phyloP scores from a whole-genome alignment of 2,329 filamentous ascomycete species.

The Fusarium phyllophilum region DNA sequence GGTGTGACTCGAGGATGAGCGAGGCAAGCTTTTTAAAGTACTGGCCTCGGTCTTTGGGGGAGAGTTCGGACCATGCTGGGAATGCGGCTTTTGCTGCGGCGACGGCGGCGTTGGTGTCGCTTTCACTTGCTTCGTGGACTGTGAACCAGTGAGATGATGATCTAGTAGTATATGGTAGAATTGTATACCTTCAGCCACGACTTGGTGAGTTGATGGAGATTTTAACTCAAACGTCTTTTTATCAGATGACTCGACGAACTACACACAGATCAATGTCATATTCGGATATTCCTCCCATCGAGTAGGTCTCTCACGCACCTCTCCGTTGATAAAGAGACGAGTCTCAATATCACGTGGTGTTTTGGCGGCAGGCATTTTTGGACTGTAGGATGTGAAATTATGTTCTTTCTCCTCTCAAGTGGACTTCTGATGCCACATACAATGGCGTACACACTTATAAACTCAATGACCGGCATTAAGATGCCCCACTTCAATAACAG shows the following conservation, averaged over 20 bases:
- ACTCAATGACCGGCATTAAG: neutral
- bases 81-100: conserved; percentile 60
- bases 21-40: conserved; percentile 57
- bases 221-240: neutral
- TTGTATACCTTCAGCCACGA: neutral
- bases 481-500: neutral
- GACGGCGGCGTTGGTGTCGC: conserved; percentile 60
- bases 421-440: neutral
- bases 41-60: conserved; percentile 51
- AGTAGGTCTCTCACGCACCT: neutral
- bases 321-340: neutral
- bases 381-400: neutral
- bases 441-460: neutral
- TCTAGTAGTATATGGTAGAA: fast-evolving
- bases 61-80: conserved; percentile 55
- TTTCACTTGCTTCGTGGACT: conserved; percentile 29
- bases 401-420: neutral
- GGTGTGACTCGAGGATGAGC: conserved; percentile 51
- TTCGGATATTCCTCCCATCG: too few species aligned
- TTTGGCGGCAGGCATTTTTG: neutral
- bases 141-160: neutral
- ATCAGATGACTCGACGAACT: neutral
- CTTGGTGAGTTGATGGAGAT: neutral
- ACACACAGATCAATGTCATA: fast-evolving
- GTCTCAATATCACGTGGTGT: neutral